These are phyloP conservation scores for Apiospora phragmitis DNA, from an alignment of 2,329 filamentous ascomycete genomes.

Conservation along the genomic window DNA sequence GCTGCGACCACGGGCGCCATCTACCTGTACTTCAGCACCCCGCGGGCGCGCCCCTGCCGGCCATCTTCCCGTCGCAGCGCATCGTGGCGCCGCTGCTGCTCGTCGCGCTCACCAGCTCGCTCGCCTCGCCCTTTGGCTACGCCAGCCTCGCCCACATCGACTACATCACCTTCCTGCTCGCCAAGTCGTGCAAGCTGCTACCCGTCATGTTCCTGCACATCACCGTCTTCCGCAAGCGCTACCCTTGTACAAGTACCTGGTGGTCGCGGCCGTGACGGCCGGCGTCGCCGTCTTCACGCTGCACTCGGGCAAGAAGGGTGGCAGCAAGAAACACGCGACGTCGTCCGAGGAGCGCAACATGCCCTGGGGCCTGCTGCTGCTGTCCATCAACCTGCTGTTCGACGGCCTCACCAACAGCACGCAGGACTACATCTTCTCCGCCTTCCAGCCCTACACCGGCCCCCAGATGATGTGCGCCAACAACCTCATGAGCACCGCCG, in stretches of 20 bases:
- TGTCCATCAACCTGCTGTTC: slow-evolving; percentile 88
- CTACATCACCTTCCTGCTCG: slow-evolving; percentile 96
- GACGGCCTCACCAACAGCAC: slow-evolving; percentile 96
- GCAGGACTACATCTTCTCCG: slow-evolving; percentile 88
- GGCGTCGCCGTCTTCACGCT: slow-evolving; percentile 96
- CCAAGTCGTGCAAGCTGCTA: slow-evolving; percentile 98
- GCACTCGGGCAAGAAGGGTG: slow-evolving; percentile 62
- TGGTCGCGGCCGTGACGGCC: slow-evolving; percentile 85
- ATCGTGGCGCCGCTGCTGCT: slow-evolving; percentile 80
- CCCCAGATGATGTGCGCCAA: slow-evolving; percentile 99
- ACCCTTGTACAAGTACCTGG: slow-evolving; percentile 97
- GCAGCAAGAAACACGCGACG: slow-evolving; percentile 43
- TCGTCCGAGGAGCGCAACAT: slow-evolving; percentile 55
- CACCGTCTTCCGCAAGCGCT: slow-evolving; percentile 83
- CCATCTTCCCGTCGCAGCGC: slow-evolving; percentile 73
- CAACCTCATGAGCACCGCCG: slow-evolving; percentile 79
- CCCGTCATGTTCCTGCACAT: slow-evolving; percentile 97
- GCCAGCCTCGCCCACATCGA: slow-evolving; percentile 90
- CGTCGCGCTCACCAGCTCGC: slow-evolving; percentile 82
- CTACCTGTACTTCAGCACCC: slow-evolving; percentile 73
- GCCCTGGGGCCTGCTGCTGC: slow-evolving; percentile 77
- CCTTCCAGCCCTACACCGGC: slow-evolving; percentile 79
- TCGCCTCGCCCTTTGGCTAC: slow-evolving; percentile 95
- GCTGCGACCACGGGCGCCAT: slow-evolving; percentile 78
- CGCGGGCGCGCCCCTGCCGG: slow-evolving; percentile 48